Percentiles rank a stretch among this genome's conserved stretches.
These are phyloP conservation scores for Phytophthora pistaciae DNA, from an alignment of 352 stramenopile species.

Conservation along the genomic window DNA sequence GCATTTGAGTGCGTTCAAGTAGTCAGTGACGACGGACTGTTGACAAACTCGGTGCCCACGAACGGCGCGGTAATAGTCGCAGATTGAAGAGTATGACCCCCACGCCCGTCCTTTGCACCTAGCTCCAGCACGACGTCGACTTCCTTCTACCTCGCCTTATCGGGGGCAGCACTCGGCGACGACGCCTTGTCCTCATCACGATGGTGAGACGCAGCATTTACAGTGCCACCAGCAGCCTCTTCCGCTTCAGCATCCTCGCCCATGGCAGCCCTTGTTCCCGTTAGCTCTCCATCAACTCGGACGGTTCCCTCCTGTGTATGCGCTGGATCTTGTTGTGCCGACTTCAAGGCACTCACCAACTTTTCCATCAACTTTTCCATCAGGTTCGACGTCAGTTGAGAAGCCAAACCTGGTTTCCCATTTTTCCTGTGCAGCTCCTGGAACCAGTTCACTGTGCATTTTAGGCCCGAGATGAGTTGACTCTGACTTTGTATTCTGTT, in stretches of 20 bases:
- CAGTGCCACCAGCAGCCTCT: too few relatives aligned
- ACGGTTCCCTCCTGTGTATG: background rate
- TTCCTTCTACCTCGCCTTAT: background rate
- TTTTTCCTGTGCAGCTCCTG: background rate
- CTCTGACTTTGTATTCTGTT: background rate
- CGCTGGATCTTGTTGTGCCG: background rate
- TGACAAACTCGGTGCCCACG: background rate
- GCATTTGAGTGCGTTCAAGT: background rate
- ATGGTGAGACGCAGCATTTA: background rate
- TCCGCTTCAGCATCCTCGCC: background rate
- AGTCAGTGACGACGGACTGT: background rate
- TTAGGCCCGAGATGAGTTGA: background rate
- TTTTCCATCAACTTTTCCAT: background rate
- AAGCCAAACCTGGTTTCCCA: background rate
- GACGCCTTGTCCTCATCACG: background rate
- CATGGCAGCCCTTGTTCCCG: background rate
- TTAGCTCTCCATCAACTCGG: background rate
- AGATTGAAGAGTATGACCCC: background rate
- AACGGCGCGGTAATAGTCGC: background rate
- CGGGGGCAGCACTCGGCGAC: background rate
- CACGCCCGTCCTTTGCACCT: background rate
- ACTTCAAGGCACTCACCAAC: background rate
- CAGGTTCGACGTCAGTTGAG: background rate
- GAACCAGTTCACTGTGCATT: slow-evolving; percentile 4
- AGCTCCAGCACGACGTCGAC: background rate